Conservation (phyloP, 2,329 filamentous ascomycete genomes). For the Neonectria neomacrospora region DNA sequence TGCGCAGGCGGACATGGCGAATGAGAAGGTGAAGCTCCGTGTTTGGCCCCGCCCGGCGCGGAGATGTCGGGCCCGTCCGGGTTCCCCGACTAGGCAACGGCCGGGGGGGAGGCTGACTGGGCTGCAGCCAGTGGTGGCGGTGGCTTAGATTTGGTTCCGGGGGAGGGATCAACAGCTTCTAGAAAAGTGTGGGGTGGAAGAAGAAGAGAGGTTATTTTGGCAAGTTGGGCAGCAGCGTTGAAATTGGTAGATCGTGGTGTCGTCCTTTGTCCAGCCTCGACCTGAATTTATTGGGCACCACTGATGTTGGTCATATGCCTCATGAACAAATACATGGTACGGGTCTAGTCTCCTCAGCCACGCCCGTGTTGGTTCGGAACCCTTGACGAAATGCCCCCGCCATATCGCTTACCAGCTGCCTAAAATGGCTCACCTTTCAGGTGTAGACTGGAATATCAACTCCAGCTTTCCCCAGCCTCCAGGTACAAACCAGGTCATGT, state of each 20-base stretch:
- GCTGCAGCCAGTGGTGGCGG: conserved; percentile 29
- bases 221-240: conserved; percentile 10
- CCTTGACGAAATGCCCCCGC: too few species aligned
- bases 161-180: conserved; percentile 10
- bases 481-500: not conserved
- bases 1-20: conserved; percentile 21
- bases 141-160: conserved; percentile 42
- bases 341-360: not conserved
- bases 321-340: not conserved
- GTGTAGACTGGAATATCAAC: not conserved
- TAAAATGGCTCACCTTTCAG: conserved; percentile 10
- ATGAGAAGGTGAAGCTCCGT: conserved; percentile 31
- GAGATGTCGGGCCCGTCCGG: conserved; percentile 28
- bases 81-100: conserved; percentile 24
- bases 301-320: not conserved
- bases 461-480: not conserved
- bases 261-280: not conserved
- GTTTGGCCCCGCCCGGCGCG: not conserved
- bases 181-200: conserved; percentile 15
- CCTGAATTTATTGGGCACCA: not conserved
- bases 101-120: too few species aligned
- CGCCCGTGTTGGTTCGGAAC: not conserved
- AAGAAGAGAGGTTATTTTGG: not conserved
- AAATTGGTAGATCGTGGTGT: conserved; percentile 3
- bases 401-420: not conserved